A percentile compares a stretch with the other conserved stretches of the same genome.
Conservation (phyloP, 108 stramenopile species). For the Fragilaria radians region DNA sequence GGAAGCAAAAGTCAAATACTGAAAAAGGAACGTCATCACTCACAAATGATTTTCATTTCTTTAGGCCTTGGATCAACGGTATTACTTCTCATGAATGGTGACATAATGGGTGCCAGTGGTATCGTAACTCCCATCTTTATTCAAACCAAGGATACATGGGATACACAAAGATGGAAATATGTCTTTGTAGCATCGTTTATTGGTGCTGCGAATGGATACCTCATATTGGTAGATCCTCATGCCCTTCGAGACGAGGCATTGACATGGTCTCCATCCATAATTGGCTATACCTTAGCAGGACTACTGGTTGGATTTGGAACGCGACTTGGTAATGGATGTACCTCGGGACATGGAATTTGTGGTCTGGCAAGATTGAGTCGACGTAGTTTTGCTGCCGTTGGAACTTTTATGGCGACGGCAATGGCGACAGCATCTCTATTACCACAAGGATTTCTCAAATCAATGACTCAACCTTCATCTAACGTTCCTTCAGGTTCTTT, state of each 20-base stretch:
- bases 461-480: background rate
- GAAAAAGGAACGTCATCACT: background rate
- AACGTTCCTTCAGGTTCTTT: background rate
- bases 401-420: conserved; percentile 70
- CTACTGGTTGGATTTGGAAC: conserved; percentile 74
- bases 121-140: conserved; percentile 23
- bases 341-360: conserved; percentile 73
- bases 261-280: background rate
- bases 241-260: background rate
- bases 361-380: conserved; percentile 72
- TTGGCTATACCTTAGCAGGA: conserved; percentile 18
- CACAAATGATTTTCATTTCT: background rate
- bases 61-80: conserved; percentile 40
- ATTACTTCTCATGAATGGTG: conserved; percentile 55
- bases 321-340: conserved; percentile 67
- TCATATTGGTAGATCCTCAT: background rate
- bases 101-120: conserved; percentile 65
- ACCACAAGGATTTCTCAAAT: background rate
- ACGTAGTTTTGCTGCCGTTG: conserved; percentile 66
- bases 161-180: conserved; percentile 40
- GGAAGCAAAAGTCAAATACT: background rate
- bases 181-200: conserved; percentile 46
- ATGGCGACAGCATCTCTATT: conserved; percentile 25
- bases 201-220: background rate
- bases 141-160: background rate